Evolutionary conservation across 306 rosid species (phyloP).

Genomic region (Castanea crenata): DNA sequence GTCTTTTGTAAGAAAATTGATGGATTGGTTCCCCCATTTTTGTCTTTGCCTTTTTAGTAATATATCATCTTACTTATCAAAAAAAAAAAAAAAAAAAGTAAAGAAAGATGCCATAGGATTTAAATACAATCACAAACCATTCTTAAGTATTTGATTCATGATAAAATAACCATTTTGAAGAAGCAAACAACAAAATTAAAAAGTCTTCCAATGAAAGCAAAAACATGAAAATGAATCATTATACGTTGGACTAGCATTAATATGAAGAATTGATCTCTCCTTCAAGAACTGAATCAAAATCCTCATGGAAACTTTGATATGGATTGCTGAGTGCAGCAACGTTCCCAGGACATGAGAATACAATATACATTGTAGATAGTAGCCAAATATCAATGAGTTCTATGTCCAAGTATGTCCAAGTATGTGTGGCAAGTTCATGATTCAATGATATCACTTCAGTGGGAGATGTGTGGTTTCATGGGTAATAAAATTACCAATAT

Average conservation of each 20-base stretch:
- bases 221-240: background rate
- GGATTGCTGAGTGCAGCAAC: constrained; percentile 52
- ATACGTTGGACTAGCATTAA: background rate
- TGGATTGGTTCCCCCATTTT: too few relatives aligned
- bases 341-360: constrained; percentile 84
- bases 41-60: too few relatives aligned
- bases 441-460: too few relatives aligned
- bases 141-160: too few relatives aligned
- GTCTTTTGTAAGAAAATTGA: too few relatives aligned
- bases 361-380: constrained; percentile 50
- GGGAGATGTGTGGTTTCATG: too few relatives aligned
- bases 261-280: background rate
- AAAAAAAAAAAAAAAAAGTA: background rate
- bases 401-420: background rate
- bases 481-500: too few relatives aligned
- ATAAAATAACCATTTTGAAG: too few relatives aligned
- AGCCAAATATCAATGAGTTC: background rate
- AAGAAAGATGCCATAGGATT: background rate
- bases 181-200: too few relatives aligned
- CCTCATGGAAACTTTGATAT: constrained; percentile 45
- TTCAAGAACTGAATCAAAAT: constrained; percentile 7
- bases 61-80: too few relatives aligned
- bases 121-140: background rate
- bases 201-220: too few relatives aligned
- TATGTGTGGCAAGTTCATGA: too few relatives aligned